Conservation (phyloP, 331 rosid genomes). For the Malus hybrid region DNA sequence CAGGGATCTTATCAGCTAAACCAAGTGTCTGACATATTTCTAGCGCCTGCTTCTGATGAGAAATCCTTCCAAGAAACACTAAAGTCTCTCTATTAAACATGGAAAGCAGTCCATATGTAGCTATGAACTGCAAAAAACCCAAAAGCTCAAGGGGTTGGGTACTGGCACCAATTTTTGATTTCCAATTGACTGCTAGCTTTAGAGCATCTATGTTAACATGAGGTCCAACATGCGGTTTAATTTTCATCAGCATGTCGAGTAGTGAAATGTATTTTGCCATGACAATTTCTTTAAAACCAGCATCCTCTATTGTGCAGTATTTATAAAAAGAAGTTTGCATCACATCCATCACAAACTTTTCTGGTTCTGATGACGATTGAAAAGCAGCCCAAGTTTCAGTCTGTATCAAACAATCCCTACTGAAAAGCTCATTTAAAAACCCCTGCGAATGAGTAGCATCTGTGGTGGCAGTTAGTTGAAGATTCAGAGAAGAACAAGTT, state of each 20-base stretch:
- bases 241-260: slow-evolving; percentile 27
- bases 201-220: slow-evolving; percentile 33
- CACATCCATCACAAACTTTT: slow-evolving; percentile 38
- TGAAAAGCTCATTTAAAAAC: slow-evolving; percentile 13
- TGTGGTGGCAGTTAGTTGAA: slow-evolving; percentile 5
- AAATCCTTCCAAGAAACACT: slow-evolving; percentile 36
- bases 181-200: slow-evolving; percentile 44
- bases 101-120: slow-evolving; percentile 36
- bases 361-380: slow-evolving; percentile 34
- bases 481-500: slow-evolving; percentile 10
- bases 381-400: slow-evolving; percentile 21
- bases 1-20: neutral
- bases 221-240: slow-evolving; percentile 34
- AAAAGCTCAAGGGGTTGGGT: slow-evolving; percentile 29
- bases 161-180: slow-evolving; percentile 15
- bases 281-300: slow-evolving; percentile 8
- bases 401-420: slow-evolving; percentile 13
- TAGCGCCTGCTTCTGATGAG: slow-evolving; percentile 33
- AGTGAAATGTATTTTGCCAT: slow-evolving; percentile 17
- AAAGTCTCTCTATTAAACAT: slow-evolving; percentile 30
- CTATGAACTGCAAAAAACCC: slow-evolving; percentile 42
- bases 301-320: slow-evolving; percentile 12
- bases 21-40: slow-evolving; percentile 21
- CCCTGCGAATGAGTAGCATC: slow-evolving; percentile 18
- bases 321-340: slow-evolving; percentile 25